Percentiles rank a stretch among this genome's conserved stretches.
phyloP scores from a whole-genome alignment of 306 rosid species.

The Quercus cerris region DNA sequence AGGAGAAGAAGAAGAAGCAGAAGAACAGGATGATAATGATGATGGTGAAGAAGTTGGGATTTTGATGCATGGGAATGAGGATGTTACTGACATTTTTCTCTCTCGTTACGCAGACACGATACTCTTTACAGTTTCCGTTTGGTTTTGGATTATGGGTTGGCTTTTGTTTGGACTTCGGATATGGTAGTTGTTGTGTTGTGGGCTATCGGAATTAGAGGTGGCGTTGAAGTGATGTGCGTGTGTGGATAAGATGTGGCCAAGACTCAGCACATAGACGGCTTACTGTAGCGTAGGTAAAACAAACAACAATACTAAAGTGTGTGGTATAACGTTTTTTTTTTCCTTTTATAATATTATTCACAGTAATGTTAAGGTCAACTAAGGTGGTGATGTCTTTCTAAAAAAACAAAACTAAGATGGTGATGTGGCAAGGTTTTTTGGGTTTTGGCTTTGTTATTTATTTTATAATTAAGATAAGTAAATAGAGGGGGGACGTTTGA shows the following conservation, averaged over 20 bases:
- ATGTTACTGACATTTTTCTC: conserved; percentile 69
- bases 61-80: conserved; percentile 68
- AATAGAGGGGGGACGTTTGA: too few species aligned
- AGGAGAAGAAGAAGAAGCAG: conserved; percentile 42
- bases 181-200: background rate
- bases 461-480: too few species aligned
- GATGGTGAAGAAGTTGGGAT: conserved; percentile 51
- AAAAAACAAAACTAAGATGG: too few species aligned
- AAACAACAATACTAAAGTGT: too few species aligned
- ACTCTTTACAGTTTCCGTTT: background rate
- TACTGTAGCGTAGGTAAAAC: too few species aligned
- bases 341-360: too few species aligned
- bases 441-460: too few species aligned
- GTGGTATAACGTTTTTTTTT: too few species aligned
- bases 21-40: conserved; percentile 32
- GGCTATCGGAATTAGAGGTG: conserved; percentile 39
- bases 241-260: conserved; percentile 79
- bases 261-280: conserved; percentile 28
- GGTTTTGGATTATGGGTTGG: conserved; percentile 17
- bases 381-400: too few species aligned
- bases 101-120: background rate
- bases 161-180: conserved; percentile 1
- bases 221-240: conserved; percentile 6
- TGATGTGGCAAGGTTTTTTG: too few species aligned
- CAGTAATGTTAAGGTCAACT: too few species aligned